Percentiles rank a stretch among this genome's conserved stretches.
Evolutionary conservation across 2,329 filamentous ascomycete species (phyloP).

Genomic region (Grosmannia clavigera): DNA sequence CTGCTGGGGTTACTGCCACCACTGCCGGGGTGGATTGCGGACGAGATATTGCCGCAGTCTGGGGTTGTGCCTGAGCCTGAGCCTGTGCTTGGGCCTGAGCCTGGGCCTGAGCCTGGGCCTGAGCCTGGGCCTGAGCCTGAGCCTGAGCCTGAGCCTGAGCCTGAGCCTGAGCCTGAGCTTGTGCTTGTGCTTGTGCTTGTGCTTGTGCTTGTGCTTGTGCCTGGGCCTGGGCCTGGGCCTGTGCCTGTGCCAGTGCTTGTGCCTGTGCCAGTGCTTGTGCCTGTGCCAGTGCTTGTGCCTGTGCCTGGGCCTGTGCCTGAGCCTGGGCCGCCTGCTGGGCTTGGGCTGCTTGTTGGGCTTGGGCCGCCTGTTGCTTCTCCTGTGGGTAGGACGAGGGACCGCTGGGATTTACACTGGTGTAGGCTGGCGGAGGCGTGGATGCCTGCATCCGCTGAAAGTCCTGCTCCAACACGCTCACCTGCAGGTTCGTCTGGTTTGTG

Average conservation of each 20-base stretch:
- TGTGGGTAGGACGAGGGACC: conserved; percentile 58
- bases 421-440: conserved; percentile 86
- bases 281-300: no score
- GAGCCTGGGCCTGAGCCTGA: not conserved
- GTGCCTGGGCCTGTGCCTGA: conserved; percentile 18
- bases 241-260: conserved; percentile 13
- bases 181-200: conserved; percentile 9
- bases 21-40: not conserved
- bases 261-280: conserved; percentile 5
- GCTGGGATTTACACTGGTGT: conserved; percentile 59
- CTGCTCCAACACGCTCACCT: conserved; percentile 65
- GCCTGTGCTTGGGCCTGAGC: conserved; percentile 13
- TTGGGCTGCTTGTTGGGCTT: conserved; percentile 8
- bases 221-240: conserved; percentile 14
- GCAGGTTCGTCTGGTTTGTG: conserved; percentile 25
- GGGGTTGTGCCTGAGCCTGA: conserved; percentile 20
- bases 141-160: conserved; percentile 19
- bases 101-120: conserved; percentile 18
- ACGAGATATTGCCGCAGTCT: not conserved
- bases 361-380: conserved; percentile 52
- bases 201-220: conserved; percentile 20
- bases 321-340: conserved; percentile 13
- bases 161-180: conserved; percentile 10
- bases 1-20: not conserved
- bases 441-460: conserved; percentile 75